Conservation (phyloP, 768 basidiomycete genomes). For the Xerocomellus amylosporus region DNA sequence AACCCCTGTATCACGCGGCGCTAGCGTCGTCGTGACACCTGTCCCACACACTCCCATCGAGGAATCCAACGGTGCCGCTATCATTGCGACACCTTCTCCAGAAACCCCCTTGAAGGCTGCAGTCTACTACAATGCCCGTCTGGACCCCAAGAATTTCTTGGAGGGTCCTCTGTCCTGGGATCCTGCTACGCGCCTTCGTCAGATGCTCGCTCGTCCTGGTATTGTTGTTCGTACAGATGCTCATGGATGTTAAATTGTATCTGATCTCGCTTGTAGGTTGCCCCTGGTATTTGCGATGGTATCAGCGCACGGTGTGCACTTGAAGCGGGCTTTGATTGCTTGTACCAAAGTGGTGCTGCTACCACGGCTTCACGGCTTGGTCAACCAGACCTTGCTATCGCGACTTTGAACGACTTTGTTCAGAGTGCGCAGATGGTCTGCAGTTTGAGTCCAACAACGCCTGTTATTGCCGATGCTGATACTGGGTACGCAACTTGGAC, state of each 20-base stretch:
- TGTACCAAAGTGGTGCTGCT: slow-evolving; percentile 80
- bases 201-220: slow-evolving; percentile 67
- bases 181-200: slow-evolving; percentile 68
- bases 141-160: slow-evolving; percentile 66
- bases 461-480: slow-evolving; percentile 79
- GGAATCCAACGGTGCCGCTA: background rate
- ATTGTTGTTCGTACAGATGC: slow-evolving; percentile 56
- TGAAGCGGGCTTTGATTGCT: slow-evolving; percentile 73
- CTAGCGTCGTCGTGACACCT: background rate
- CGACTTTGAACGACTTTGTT: slow-evolving; percentile 75
- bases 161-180: slow-evolving; percentile 68
- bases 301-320: slow-evolving; percentile 78
- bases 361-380: slow-evolving; percentile 78
- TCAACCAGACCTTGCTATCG: slow-evolving; percentile 76
- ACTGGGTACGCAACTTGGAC: slow-evolving; percentile 49
- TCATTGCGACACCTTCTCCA: slow-evolving; percentile 8
- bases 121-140: slow-evolving; percentile 62
- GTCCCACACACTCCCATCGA: slow-evolving; percentile 6
- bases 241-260: background rate
- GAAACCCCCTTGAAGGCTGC: slow-evolving; percentile 11
- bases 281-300: slow-evolving; percentile 78
- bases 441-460: slow-evolving; percentile 57
- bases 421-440: slow-evolving; percentile 70
- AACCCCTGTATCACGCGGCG: slow-evolving; percentile 2
- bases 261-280: slow-evolving; percentile 42